phyloP scores from a whole-genome alignment of 352 stramenopile genomes.

The Thalassiosira hispida region DNA sequence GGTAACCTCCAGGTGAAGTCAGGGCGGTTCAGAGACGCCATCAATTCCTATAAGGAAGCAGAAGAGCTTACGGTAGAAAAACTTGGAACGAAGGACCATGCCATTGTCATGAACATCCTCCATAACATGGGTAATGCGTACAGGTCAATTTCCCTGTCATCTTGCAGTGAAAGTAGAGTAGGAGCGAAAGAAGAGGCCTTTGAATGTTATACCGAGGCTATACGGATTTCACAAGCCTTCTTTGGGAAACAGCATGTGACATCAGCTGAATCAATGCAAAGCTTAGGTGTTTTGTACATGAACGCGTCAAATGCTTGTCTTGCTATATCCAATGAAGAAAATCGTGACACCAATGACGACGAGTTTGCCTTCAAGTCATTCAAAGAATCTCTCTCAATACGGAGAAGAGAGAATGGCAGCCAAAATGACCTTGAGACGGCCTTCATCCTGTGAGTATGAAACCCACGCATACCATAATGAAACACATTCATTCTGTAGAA shows the following conservation, averaged over 20 bases:
- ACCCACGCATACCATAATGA: too few species aligned
- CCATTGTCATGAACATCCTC: slow-evolving; percentile 69
- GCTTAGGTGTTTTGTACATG: slow-evolving; percentile 53
- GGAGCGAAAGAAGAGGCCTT: slow-evolving; percentile 56
- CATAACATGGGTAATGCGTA: slow-evolving; percentile 68
- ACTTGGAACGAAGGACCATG: slow-evolving; percentile 66
- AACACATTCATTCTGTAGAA: too few species aligned
- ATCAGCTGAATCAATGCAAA: slow-evolving; percentile 57
- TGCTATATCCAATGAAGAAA: slow-evolving; percentile 48
- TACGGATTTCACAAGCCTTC: slow-evolving; percentile 58
- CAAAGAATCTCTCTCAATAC: slow-evolving; percentile 54
- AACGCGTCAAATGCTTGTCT: slow-evolving; percentile 36
- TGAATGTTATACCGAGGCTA: slow-evolving; percentile 62
- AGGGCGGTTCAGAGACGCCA: slow-evolving; percentile 45
- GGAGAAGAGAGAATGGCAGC: slow-evolving; percentile 51
- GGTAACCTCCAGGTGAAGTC: slow-evolving; percentile 60
- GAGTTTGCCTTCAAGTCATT: slow-evolving; percentile 57
- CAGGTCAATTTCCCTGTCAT: slow-evolving; percentile 47
- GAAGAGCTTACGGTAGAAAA: slow-evolving; percentile 56
- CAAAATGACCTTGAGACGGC: slow-evolving; percentile 55
- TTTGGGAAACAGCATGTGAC: slow-evolving; percentile 55
- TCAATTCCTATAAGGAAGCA: slow-evolving; percentile 64
- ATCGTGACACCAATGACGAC: slow-evolving; percentile 41
- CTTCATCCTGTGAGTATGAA: slow-evolving; percentile 52
- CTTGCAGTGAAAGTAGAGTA: slow-evolving; percentile 27